Percentiles rank a stretch among this genome's conserved stretches.
Conservation (phyloP, 345 rosid species). For the Citrus inodora region DNA sequence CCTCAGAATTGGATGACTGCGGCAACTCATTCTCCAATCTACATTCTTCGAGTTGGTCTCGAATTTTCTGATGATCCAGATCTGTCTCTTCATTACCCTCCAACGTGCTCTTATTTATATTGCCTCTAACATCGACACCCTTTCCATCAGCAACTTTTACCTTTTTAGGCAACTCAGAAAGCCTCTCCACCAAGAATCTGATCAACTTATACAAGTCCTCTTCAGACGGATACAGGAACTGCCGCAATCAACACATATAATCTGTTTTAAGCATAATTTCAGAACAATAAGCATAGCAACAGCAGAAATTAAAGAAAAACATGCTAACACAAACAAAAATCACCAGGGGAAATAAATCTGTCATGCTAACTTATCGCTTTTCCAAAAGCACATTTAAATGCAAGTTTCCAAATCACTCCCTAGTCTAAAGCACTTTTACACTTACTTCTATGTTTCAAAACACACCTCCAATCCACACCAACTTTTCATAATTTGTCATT, state of each 20-base stretch:
- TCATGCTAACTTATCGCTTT: not conserved
- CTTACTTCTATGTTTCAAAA: not conserved
- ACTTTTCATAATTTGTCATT: not conserved
- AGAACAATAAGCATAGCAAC: constrained; percentile 44
- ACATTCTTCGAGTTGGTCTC: constrained; percentile 40
- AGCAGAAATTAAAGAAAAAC: constrained; percentile 3
- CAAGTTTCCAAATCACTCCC: not conserved
- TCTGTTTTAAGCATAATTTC: constrained; percentile 58
- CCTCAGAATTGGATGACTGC: constrained; percentile 22
- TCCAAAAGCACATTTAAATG: not conserved
- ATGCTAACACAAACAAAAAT: not conserved
- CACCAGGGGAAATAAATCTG: not conserved
- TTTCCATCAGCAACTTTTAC: constrained; percentile 24
- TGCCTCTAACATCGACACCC: constrained; percentile 24
- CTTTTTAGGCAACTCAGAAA: constrained; percentile 36
- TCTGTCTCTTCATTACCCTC: constrained; percentile 33
- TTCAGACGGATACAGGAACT: constrained; percentile 78
- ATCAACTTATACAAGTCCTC: constrained; percentile 62
- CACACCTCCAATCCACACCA: not conserved
- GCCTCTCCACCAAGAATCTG: constrained; percentile 70
- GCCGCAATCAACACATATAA: constrained; percentile 72
- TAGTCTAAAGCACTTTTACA: not conserved
- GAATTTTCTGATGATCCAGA: constrained; percentile 41
- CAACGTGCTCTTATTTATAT: constrained; percentile 11
- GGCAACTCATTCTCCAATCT: constrained; percentile 31